These are phyloP conservation scores for Fraxinus quadrangulata DNA, from an alignment of 257 asterid species.

Conservation along the genomic window DNA sequence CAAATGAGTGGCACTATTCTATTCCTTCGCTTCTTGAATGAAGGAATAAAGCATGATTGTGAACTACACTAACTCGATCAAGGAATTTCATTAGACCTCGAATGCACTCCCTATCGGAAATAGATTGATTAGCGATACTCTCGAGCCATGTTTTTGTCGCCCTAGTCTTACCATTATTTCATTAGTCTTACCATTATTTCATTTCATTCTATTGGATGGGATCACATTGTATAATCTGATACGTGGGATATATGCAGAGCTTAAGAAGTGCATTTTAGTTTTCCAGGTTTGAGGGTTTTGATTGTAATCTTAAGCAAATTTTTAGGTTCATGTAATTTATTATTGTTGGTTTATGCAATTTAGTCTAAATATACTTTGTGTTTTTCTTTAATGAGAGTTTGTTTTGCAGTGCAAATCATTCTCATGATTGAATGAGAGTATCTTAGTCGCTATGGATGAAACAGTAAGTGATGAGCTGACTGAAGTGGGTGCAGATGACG, in stretches of 20 bases:
- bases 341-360: not conserved
- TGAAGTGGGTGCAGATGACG: constrained; percentile 35
- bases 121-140: too few relatives aligned
- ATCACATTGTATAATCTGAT: not conserved
- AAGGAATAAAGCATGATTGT: too few relatives aligned
- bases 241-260: not conserved
- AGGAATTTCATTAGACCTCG: too few relatives aligned
- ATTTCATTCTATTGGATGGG: too few relatives aligned
- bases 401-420: constrained; percentile 20
- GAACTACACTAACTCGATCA: too few relatives aligned
- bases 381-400: not conserved
- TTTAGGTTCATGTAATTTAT: not conserved
- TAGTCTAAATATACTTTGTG: not conserved
- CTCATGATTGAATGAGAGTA: constrained; percentile 25
- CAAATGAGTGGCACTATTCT: too few relatives aligned
- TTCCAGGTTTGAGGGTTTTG: not conserved
- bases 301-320: not conserved
- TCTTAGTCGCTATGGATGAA: constrained; percentile 38
- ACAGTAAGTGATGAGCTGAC: constrained; percentile 36
- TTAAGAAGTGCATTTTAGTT: not conserved
- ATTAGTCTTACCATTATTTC: too few relatives aligned
- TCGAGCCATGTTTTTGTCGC: too few relatives aligned
- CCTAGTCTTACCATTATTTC: too few relatives aligned
- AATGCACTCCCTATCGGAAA: too few relatives aligned
- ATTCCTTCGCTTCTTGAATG: too few relatives aligned